Evolutionary conservation across 2,329 filamentous ascomycete genomes (phyloP).

Genomic region (Coniella vitis): DNA sequence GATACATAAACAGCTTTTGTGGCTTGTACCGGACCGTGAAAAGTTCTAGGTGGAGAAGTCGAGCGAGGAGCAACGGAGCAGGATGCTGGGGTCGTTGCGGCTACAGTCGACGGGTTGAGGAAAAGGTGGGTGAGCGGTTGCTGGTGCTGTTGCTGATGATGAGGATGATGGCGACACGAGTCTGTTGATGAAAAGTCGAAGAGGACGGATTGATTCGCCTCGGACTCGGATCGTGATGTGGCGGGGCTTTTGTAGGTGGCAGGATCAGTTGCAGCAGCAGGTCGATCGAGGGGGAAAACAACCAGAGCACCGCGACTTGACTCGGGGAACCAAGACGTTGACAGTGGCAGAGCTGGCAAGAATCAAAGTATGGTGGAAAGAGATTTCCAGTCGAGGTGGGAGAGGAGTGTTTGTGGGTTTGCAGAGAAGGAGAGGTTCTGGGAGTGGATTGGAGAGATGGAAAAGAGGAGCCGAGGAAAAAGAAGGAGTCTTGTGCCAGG

Average conservation of each 20-base stretch:
- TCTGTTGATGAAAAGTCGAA: no score
- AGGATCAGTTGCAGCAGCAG: not conserved
- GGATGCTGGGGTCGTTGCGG: not conserved
- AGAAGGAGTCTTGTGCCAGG: slow-evolving; percentile 1
- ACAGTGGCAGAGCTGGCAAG: not conserved
- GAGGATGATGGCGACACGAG: not conserved
- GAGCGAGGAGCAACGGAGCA: slow-evolving; percentile 5
- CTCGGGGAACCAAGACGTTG: not conserved
- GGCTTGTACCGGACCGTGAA: slow-evolving; percentile 27
- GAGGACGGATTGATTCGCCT: no score
- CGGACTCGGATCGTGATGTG: not conserved
- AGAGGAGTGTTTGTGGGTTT: slow-evolving; percentile 3
- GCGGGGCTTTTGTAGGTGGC: not conserved
- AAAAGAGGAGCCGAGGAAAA: slow-evolving; percentile 1
- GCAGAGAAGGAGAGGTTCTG: not conserved
- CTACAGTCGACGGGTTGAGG: not conserved
- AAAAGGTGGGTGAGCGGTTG: not conserved
- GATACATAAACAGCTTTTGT: slow-evolving; percentile 88
- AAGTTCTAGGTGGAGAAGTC: slow-evolving; percentile 13
- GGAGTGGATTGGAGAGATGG: not conserved
- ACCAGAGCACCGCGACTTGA: not conserved
- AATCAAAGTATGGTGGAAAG: not conserved
- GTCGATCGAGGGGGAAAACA: not conserved
- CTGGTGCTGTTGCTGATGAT: slow-evolving; percentile 7
- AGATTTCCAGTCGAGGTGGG: slow-evolving; percentile 3